These are phyloP conservation scores for Backusella circina DNA, from an alignment of 192 early-diverging fungal species.

Conservation along the genomic window DNA sequence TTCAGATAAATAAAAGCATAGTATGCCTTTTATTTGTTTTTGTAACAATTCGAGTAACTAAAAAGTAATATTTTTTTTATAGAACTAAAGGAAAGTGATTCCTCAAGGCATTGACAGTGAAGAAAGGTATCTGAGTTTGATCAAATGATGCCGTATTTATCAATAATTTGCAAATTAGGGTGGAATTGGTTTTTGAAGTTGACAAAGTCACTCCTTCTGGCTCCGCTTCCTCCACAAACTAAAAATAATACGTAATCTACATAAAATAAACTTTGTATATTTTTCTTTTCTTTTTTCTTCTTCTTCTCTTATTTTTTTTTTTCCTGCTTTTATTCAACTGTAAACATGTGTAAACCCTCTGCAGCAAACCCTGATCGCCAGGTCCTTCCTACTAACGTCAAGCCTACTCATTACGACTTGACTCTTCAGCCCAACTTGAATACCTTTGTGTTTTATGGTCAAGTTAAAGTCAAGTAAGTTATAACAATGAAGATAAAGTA, in stretches of 20 bases:
- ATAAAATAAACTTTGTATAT: background rate
- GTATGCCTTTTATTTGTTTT: background rate
- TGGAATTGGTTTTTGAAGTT: background rate
- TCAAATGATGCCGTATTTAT: background rate
- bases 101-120: background rate
- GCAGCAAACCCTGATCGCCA: slow-evolving; percentile 33
- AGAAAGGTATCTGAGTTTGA: background rate
- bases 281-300: background rate
- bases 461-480: slow-evolving; percentile 67
- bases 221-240: background rate
- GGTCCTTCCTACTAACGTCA: slow-evolving; percentile 83
- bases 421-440: slow-evolving; percentile 76
- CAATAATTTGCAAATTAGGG: background rate
- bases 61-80: background rate
- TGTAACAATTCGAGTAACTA: no score
- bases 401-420: slow-evolving; percentile 81
- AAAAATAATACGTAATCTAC: background rate
- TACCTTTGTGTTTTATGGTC: slow-evolving; percentile 77
- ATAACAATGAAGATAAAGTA: background rate
- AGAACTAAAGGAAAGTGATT: background rate
- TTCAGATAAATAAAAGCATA: background rate
- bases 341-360: slow-evolving; percentile 2
- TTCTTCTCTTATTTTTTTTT: background rate
- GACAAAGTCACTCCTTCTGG: background rate
- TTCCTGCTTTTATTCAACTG: background rate